Base-by-base conservation (phyloP, 2,329 filamentous ascomycete genomes). In the Kalaharituber pfeilii region DNA sequence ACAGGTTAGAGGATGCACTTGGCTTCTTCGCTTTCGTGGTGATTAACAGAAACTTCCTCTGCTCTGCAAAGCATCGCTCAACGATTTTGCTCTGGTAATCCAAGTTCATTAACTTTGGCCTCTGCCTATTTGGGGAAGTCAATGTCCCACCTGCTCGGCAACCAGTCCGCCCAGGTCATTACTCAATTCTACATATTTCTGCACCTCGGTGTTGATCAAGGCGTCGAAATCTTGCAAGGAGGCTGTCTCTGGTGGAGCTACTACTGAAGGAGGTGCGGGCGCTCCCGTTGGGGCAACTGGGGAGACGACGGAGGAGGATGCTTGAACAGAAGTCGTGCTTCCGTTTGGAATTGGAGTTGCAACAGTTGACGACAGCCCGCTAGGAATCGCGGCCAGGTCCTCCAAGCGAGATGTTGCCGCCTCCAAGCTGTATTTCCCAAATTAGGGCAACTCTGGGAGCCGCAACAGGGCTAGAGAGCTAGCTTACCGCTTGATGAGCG, bases 321-420 rank as follows among this genome's bases (percentile, higher is more conserved):
- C n/a, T 22, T 22, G 42, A 22, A 47, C 13, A 53, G 70, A 64
- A n/a, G 67, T 57, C 20, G 67, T 57, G 25, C 69, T 64, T 42
- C 65, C 68, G 58, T 67, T 68, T 5, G 69, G 62, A 15, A 67
- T 60, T 52, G 63, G 53, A 51, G 65, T 59, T n/a, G 70, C 62
- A 45, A 62, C 62, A 25, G 62, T 62, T 67, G 67, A 20, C 11
- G 69, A 63, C 7, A 68, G 64, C 52, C 69, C 62, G 49, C 70
- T 65, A 69, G 39, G 71, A 62, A 78, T 72, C 53, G 76, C 79
- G 47, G 91, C 89, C 66, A 98, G 94, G 69, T 98, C 91, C 73
- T 98, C 91, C 54, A 98, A 79, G 56, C 91, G 82, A 60, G 87
- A 91, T 52, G 91, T 98, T 36, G 91, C 91, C 68, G 91, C 91